Conservation (phyloP, 495 filamentous ascomycete species). For the Polyplosphaeria fusca region DNA sequence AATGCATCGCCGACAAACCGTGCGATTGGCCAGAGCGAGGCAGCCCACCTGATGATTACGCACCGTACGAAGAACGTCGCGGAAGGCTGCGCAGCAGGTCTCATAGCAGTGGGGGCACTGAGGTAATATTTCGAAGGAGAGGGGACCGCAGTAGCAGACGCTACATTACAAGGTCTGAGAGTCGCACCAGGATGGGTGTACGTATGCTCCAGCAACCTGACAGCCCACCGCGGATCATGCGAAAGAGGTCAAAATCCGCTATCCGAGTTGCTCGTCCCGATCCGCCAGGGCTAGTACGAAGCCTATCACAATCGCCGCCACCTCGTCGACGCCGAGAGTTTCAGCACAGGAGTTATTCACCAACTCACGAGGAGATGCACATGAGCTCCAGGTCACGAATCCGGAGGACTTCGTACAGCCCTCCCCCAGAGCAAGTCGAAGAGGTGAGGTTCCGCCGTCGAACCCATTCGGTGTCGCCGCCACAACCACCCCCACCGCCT, state of each 20-base stretch:
- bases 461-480: neutral
- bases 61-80: neutral
- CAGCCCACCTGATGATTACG: neutral
- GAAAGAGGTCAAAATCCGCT: neutral
- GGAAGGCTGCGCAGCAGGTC: constrained; percentile 13
- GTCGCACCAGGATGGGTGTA: constrained; percentile 6
- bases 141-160: neutral
- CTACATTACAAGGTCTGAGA: constrained; percentile 1
- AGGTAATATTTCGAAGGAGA: neutral
- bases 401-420: neutral
- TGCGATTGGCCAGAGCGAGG: constrained; percentile 11
- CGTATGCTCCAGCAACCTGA: constrained; percentile 1
- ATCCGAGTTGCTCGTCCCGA: neutral
- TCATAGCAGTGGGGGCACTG: neutral
- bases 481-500: neutral
- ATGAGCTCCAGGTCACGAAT: too few species aligned
- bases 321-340: neutral
- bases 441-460: neutral
- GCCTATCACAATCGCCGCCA: neutral
- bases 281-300: neutral
- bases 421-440: neutral
- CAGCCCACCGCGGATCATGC: neutral
- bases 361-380: too few species aligned
- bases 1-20: constrained; percentile 14
- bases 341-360: too few species aligned